A percentile compares a stretch with the other conserved stretches of the same genome.
phyloP scores from a whole-genome alignment of 371 early-diverging fungal genomes.

The Umbelopsis sp. region DNA sequence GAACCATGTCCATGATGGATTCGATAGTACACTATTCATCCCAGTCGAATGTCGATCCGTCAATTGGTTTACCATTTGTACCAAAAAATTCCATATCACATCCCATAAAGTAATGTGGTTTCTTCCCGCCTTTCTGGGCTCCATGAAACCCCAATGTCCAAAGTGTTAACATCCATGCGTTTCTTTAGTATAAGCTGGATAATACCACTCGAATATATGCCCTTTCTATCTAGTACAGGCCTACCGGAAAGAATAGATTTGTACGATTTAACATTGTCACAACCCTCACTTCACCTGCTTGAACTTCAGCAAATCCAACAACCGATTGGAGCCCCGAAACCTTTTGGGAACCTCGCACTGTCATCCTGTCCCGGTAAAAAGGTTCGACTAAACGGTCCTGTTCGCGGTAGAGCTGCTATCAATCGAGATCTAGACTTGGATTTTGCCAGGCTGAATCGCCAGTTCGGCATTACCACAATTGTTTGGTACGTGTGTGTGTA shows the following conservation, averaged over 20 bases:
- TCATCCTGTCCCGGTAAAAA: slow-evolving; percentile 87
- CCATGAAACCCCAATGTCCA: neutral
- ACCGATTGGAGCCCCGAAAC: slow-evolving; percentile 23
- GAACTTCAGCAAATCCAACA: slow-evolving; percentile 6
- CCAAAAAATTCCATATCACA: slow-evolving; percentile 15
- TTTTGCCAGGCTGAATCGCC: slow-evolving; percentile 61
- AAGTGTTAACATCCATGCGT: neutral
- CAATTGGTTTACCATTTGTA: neutral
- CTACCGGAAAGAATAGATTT: slow-evolving; percentile 44
- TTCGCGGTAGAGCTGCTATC: slow-evolving; percentile 75
- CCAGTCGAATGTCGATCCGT: neutral
- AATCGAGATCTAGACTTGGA: slow-evolving; percentile 75
- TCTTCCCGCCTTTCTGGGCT: neutral
- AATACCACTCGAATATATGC: slow-evolving; percentile 49
- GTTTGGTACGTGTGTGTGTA: slow-evolving; percentile 62
- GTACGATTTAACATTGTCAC: slow-evolving; percentile 44
- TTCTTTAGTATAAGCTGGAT: slow-evolving; percentile 58
- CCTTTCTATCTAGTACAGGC: slow-evolving; percentile 31
- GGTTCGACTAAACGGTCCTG: slow-evolving; percentile 78
- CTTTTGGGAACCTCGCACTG: slow-evolving; percentile 66
- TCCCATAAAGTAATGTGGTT: slow-evolving; percentile 4
- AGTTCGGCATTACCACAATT: slow-evolving; percentile 64
- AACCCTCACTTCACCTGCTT: slow-evolving; percentile 18
- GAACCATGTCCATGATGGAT: slow-evolving; percentile 3
- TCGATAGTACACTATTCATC: slow-evolving; percentile 5